phyloP scores from a whole-genome alignment of 139 green algal genomes.

The Astrephomene gubernaculifera region DNA sequence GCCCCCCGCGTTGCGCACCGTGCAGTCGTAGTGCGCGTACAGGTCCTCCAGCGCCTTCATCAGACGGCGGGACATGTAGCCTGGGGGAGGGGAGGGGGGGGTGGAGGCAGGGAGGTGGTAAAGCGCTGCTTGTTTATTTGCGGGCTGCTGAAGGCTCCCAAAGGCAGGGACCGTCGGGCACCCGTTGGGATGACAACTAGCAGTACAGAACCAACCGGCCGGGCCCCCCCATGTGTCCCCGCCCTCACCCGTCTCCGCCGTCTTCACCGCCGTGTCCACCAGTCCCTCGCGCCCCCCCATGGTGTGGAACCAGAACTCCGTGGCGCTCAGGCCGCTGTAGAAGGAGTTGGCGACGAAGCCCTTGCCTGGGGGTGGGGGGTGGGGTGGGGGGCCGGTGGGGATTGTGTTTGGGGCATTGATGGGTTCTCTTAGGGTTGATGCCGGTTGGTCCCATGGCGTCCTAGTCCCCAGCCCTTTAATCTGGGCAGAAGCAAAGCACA shows the following conservation, averaged over 20 bases:
- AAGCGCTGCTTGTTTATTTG: too few relatives aligned
- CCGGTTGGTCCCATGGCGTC: too few relatives aligned
- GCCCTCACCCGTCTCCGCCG: conserved; percentile 87
- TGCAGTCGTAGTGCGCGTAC: conserved; percentile 93
- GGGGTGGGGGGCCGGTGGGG: background rate
- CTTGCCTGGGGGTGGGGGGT: conserved; percentile 68
- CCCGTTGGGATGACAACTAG: background rate
- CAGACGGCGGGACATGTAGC: conserved; percentile 97
- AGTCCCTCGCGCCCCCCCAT: conserved; percentile 96
- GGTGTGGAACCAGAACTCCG: conserved; percentile 99
- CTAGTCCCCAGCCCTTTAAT: too few relatives aligned
- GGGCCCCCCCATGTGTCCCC: background rate
- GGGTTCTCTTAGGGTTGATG: too few relatives aligned
- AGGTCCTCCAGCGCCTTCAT: conserved; percentile 99
- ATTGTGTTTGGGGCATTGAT: background rate
- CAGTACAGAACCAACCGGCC: background rate
- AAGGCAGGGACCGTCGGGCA: too few relatives aligned
- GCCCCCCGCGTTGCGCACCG: conserved; percentile 89
- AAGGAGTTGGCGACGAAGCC: conserved; percentile 99
- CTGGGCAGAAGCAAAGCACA: too few relatives aligned
- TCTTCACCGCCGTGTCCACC: conserved; percentile 99
- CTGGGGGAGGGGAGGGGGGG: too few relatives aligned
- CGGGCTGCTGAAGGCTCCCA: too few relatives aligned
- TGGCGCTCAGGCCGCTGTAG: conserved; percentile 92
- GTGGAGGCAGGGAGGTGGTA: too few relatives aligned